These are phyloP conservation scores for Tardiomyces depauwii DNA, from an alignment of 1,139 yeast species.

Conservation along the genomic window DNA sequence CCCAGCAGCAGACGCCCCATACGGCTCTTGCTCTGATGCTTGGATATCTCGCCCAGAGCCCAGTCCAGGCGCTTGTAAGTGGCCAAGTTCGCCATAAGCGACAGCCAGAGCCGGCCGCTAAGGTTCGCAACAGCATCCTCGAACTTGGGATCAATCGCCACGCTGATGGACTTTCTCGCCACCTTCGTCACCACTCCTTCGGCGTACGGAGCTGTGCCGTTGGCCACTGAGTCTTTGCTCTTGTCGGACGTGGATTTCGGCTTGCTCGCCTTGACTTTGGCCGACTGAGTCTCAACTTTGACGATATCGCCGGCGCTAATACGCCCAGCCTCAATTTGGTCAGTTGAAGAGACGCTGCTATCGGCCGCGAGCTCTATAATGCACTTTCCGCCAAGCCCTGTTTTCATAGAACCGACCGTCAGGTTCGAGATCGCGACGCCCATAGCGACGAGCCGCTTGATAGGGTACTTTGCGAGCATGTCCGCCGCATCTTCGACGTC, in stretches of 20 bases:
- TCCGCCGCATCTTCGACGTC: constrained; percentile 23
- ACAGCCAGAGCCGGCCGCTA: constrained; percentile 27
- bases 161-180: constrained; percentile 34
- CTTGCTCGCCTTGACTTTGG: constrained; percentile 4
- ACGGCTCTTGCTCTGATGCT: constrained; percentile 25
- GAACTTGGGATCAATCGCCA: constrained; percentile 50
- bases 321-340: constrained; percentile 43
- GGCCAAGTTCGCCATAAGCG: constrained; percentile 27
- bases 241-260: constrained; percentile 2
- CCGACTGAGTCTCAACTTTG: constrained; percentile 15
- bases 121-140: constrained; percentile 23
- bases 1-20: constrained; percentile 21
- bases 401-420: constrained; percentile 44
- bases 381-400: constrained; percentile 75
- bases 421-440: constrained; percentile 73
- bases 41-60: constrained; percentile 44
- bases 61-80: constrained; percentile 67
- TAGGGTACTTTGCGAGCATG: constrained; percentile 32
- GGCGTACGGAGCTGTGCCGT: constrained; percentile 24
- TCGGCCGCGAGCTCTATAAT: constrained; percentile 58
- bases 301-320: constrained; percentile 68
- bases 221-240: constrained; percentile 14
- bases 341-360: constrained; percentile 34
- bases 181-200: constrained; percentile 56
- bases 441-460: constrained; percentile 51